A percentile compares a stretch with the other conserved stretches of the same genome.
Evolutionary conservation across 441 rosid species (phyloP).

Genomic region (Viola pubescens): DNA sequence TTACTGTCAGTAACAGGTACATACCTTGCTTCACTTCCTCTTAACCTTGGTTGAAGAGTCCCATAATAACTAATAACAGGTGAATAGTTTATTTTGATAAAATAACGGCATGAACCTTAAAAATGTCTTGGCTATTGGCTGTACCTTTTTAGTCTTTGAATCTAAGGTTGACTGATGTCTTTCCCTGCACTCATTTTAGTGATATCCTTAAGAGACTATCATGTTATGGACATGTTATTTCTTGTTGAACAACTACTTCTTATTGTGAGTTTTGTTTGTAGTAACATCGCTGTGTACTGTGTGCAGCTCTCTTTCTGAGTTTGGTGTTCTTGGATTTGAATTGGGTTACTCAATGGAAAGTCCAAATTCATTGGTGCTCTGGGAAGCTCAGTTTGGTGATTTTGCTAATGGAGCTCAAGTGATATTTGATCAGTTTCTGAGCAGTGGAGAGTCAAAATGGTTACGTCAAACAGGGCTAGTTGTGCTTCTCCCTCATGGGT

Average conservation of each 20-base stretch:
- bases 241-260: too few species aligned
- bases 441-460: slow-evolving; percentile 98
- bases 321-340: slow-evolving; percentile 94
- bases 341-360: slow-evolving; percentile 97
- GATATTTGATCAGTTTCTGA: slow-evolving; percentile 87
- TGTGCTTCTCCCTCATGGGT: slow-evolving; percentile 89
- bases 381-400: slow-evolving; percentile 99
- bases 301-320: slow-evolving; percentile 90
- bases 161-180: too few species aligned
- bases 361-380: slow-evolving; percentile 78
- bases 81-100: too few species aligned
- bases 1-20: slow-evolving; percentile 96
- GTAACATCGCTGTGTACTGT: slow-evolving; percentile 10
- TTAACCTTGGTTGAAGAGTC: not conserved
- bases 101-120: too few species aligned
- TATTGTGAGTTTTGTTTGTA: too few species aligned
- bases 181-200: too few species aligned
- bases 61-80: too few species aligned
- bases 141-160: too few species aligned
- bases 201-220: too few species aligned
- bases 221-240: too few species aligned
- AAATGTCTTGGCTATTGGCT: too few species aligned
- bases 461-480: slow-evolving; percentile 94
- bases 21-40: not conserved
- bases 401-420: slow-evolving; percentile 96